A percentile compares a stretch with the other conserved stretches of the same genome.
Conservation (phyloP, 2,329 filamentous ascomycete species). For the Cytospora piceicola region DNA sequence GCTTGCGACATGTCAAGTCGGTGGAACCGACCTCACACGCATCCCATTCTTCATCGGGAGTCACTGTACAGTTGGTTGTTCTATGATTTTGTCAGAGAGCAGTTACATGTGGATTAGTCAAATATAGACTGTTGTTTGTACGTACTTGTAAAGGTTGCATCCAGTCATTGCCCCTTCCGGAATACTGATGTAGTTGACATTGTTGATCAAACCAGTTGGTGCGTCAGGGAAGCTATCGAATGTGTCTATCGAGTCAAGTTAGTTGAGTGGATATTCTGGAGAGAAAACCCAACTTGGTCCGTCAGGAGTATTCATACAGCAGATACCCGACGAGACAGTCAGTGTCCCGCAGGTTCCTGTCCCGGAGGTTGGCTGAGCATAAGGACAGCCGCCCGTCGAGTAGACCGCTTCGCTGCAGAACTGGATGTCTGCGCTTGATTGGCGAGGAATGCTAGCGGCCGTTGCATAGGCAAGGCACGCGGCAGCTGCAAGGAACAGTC, state of each 20-base stretch:
- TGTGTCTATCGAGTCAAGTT: constrained; percentile 2
- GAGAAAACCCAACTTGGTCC: not conserved
- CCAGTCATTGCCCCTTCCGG: constrained; percentile 4
- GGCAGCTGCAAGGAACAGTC: not conserved
- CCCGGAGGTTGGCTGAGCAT: constrained; percentile 23
- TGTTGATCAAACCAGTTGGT: constrained; percentile 1
- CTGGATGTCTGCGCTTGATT: constrained; percentile 8
- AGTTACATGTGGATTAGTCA: not conserved
- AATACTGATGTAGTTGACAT: constrained; percentile 24
- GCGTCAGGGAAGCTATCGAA: constrained; percentile 18
- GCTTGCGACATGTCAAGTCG: constrained; percentile 26
- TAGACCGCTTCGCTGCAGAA: constrained; percentile 21
- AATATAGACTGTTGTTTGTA: not conserved
- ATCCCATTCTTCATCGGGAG: constrained; percentile 23
- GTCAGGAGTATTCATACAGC: constrained; percentile 16
- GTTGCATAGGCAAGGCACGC: not conserved
- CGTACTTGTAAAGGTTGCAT: constrained; percentile 26
- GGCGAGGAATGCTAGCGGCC: not conserved
- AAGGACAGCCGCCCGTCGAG: constrained; percentile 20
- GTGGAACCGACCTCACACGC: constrained; percentile 21
- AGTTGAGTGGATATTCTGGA: not conserved
- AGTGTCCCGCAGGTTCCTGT: constrained; percentile 19
- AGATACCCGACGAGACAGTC: constrained; percentile 7
- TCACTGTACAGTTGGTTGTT: constrained; percentile 20
- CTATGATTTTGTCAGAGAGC: constrained; percentile 1